These are phyloP conservation scores for Guadua angustifolia DNA, from an alignment of 176 grass and related monocot genomes.

Conservation along the genomic window DNA sequence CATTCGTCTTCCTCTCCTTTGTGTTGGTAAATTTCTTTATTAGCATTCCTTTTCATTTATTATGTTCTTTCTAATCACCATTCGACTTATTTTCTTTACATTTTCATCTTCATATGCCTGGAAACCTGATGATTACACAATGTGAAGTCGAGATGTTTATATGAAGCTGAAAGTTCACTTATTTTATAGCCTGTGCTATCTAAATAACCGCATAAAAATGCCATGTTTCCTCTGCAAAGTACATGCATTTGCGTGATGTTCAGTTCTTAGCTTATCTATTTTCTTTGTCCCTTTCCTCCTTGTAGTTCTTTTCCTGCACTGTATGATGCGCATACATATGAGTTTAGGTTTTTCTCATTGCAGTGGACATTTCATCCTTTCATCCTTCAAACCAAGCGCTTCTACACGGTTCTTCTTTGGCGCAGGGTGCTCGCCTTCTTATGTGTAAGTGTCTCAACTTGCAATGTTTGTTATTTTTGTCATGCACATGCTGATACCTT, in stretches of 20 bases:
- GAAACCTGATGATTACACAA: not conserved
- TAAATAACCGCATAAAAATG: conserved; percentile 16
- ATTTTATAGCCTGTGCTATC: not conserved
- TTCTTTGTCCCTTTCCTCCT: not conserved
- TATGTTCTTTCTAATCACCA: not conserved
- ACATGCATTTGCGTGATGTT: not conserved
- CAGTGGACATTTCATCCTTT: conserved; percentile 95
- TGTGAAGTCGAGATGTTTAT: not conserved
- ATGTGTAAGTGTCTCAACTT: conserved; percentile 61
- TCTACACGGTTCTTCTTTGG: conserved; percentile 90
- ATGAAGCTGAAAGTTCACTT: not conserved
- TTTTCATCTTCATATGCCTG: no score
- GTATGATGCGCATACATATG: not conserved
- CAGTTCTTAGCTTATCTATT: no score
- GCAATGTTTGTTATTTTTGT: not conserved
- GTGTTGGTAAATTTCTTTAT: conserved; percentile 57
- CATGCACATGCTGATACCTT: conserved; percentile 8
- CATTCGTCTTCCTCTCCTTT: conserved; percentile 73
- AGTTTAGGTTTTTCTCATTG: not conserved
- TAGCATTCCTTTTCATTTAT: not conserved
- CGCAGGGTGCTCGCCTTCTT: conserved; percentile 82
- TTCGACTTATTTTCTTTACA: not conserved
- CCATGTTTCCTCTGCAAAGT: not conserved
- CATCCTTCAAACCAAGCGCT: conserved; percentile 78
- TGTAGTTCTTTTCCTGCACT: not conserved